Evolutionary conservation across 768 basidiomycete species (phyloP).

Genomic region (Tylopilus balloui): DNA sequence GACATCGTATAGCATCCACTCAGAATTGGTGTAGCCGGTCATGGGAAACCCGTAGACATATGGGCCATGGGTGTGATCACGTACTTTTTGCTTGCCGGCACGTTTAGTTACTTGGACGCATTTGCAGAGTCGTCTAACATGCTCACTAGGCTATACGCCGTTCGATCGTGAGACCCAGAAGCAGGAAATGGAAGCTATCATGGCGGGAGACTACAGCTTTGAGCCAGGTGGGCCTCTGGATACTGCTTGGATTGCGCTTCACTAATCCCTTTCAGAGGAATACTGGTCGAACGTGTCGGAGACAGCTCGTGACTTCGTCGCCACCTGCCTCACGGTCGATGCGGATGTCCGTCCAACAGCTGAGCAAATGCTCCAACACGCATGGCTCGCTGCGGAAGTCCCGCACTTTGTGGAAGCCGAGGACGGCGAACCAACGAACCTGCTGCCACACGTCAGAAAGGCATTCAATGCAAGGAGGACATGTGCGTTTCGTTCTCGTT

Average conservation of each 20-base stretch:
- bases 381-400: constrained; percentile 55
- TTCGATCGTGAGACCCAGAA: constrained; percentile 89
- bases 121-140: not conserved
- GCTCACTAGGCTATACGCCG: constrained; percentile 75
- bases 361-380: constrained; percentile 64
- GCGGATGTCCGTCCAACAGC: constrained; percentile 79
- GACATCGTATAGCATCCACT: not conserved
- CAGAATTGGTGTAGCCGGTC: constrained; percentile 55
- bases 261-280: constrained; percentile 43
- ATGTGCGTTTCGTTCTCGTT: constrained; percentile 47
- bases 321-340: constrained; percentile 79
- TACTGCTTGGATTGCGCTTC: not conserved
- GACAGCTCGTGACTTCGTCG: constrained; percentile 80
- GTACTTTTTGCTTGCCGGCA: constrained; percentile 85
- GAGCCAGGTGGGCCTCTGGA: constrained; percentile 47
- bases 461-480: constrained; percentile 85
- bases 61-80: constrained; percentile 99
- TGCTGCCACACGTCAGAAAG: constrained; percentile 86
- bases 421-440: constrained; percentile 61
- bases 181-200: constrained; percentile 94
- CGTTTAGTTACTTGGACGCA: not conserved
- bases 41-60: constrained; percentile 90
- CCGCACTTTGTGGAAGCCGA: constrained; percentile 64
- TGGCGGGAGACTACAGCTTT: constrained; percentile 89
- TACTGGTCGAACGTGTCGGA: constrained; percentile 86